Base-by-base conservation (phyloP, 1,284 basidiomycete genomes). In the Cutaneotrichosporon cavernicola region DNA sequence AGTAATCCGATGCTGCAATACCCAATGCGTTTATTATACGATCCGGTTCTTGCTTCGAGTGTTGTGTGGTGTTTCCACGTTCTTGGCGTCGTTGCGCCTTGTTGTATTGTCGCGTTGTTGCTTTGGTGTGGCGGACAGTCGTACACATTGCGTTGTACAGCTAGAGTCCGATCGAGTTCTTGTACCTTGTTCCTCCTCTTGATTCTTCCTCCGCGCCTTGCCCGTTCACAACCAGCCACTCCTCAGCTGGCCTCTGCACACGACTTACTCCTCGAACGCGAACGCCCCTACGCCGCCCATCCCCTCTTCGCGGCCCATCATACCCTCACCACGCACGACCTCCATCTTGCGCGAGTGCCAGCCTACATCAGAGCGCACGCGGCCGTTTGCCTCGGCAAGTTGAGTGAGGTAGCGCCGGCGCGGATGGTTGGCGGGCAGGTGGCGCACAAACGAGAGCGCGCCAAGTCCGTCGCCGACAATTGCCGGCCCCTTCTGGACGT, bases 331-430 rank as follows among this genome's bases (percentile, higher is more conserved):
- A 70, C 90, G 87, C 64, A 97, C 78, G 61, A 97, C 91, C 86
- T 98, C 95, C 92, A 97, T 95, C 83, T 99, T 99, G 60, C 93
- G 83, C 40, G 90, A 88, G 80, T 97, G 93, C 95, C 96, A 99
- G 0, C 96, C 96, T 2, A 94, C 86, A 5, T 89, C 90, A 73
- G 90, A 92, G 72, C 85, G 89, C 4, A 97, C 94, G 72, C 92
- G 91, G 1, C 93, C 93, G 70, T 92, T 91, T 13, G 89, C 88
- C 68, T 88, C 85, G 14, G 90, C 87, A n/a, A 96, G 81, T 50
- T 84, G 82, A 70, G 88, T 86, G 73, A 92, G 83, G 75, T 89
- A 89, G 38, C 77, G 76, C 59, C 90, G 83, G 74, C 89, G 86
- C 2, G 87, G 86, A 76, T 93, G 90, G 5, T 61, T 57, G 51